Percentiles rank a stretch among this genome's conserved stretches.
These are phyloP conservation scores for Apiotrichum gracile DNA, from an alignment of 1,284 basidiomycete species.

Conservation along the genomic window DNA sequence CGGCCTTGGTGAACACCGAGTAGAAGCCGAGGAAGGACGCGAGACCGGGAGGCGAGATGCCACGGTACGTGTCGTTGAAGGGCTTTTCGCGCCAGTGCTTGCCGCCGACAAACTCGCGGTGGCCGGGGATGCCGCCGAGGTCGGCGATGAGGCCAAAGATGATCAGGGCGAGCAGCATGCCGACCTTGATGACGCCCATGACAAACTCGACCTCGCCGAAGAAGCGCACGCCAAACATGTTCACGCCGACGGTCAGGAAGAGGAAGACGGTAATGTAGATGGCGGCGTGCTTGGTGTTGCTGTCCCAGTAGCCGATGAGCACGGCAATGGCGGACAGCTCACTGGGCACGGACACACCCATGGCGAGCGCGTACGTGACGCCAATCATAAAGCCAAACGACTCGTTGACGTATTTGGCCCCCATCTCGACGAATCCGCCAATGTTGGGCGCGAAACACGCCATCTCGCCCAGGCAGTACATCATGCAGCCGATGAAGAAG, in stretches of 20 bases:
- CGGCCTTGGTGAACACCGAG: constrained; percentile 50
- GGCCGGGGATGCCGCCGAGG: constrained; percentile 63
- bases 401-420: constrained; percentile 17
- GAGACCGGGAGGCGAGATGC: background rate
- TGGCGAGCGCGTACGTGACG: constrained; percentile 16
- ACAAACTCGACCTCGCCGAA: constrained; percentile 44
- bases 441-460: constrained; percentile 14
- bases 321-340: constrained; percentile 72
- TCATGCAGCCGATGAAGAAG: constrained; percentile 10
- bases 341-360: constrained; percentile 40
- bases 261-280: constrained; percentile 17
- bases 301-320: constrained; percentile 71
- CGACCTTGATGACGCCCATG: background rate
- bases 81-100: constrained; percentile 15
- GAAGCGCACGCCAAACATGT: constrained; percentile 9
- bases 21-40: constrained; percentile 57
- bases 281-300: constrained; percentile 17
- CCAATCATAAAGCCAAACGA: constrained; percentile 21
- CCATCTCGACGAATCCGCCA: constrained; percentile 17
- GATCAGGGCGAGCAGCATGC: constrained; percentile 39
- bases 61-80: constrained; percentile 22
- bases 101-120: constrained; percentile 39
- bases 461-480: constrained; percentile 26
- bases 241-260: constrained; percentile 3
- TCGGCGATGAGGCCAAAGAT: constrained; percentile 63